Evolutionary conservation across 2,329 filamentous ascomycete species (phyloP), one percentile per base, ranked within the genome.

Genomic region (Colletotrichum plurivorum): DNA sequence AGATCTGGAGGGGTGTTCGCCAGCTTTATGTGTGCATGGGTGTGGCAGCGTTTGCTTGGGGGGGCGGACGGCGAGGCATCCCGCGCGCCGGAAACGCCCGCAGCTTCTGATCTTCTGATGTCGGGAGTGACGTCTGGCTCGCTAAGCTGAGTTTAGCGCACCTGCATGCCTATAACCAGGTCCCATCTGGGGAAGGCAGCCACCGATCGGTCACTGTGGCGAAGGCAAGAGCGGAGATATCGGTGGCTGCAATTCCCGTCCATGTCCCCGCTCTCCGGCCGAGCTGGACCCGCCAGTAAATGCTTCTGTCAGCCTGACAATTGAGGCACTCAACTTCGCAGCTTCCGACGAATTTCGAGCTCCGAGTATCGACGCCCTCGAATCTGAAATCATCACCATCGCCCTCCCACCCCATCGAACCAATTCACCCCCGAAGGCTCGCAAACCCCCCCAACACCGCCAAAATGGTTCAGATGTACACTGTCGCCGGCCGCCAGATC

Each of bases 401-500:
- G 76, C 73, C 71, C 73, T 73, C 69, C 67, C 76, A 73, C 52
- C 69, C 72, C 57, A 59, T 72, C 73, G 72, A 68, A 70, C 72
- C 75, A 75, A 71, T 74, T 72, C 75, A 74, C 71, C 71, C 71
- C 73, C 71, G 70, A 61, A 69, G 68, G 71, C 70, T 63, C 63
- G 66, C 67, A 67, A 73, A 63, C 69, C 73, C 74, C 74, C 72
- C 73, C 52, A 75, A 67, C 58, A 66, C 76, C 77, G 76, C 73
- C 81, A 84, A 78, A 67, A 86, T 86, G 84, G 83, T 83, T 74
- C 77, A 79, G 73, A 81, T 79, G 75, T 90, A 90, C 83, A 84
- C 78, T 73, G 82, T 90, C 76, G 81, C 87, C 79, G 88, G 88
- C 82, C 84, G 83, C 78, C 84, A 89, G 80, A 79, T 90, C 79